Conservation (phyloP, 331 rosid species). For the Saraca asoca region DNA sequence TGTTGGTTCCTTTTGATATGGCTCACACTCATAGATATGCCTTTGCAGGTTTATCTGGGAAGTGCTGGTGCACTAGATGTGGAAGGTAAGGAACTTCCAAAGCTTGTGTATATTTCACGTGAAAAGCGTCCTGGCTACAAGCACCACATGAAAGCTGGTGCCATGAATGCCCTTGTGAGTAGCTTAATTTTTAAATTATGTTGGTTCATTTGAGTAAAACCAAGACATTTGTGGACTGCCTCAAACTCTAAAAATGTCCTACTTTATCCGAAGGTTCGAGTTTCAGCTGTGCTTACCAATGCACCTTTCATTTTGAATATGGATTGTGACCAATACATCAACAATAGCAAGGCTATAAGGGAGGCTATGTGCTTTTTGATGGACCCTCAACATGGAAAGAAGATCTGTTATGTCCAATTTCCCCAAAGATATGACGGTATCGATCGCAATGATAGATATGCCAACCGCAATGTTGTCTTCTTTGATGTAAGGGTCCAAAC, state of each 20-base stretch:
- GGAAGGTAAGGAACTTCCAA: conserved; percentile 73
- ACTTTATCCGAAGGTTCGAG: conserved; percentile 66
- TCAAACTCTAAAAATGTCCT: conserved; percentile 29
- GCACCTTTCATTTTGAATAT: conserved; percentile 89
- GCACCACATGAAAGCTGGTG: conserved; percentile 90
- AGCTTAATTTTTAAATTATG: conserved; percentile 24
- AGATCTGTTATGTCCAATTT: conserved; percentile 81
- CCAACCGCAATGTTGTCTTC: conserved; percentile 73
- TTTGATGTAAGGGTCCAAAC: conserved; percentile 67
- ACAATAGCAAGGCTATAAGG: conserved; percentile 82
- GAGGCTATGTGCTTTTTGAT: conserved; percentile 96
- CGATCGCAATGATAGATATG: conserved; percentile 76
- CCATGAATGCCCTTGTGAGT: conserved; percentile 87
- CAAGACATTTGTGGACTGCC: conserved; percentile 14
- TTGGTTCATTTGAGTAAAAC: neutral
- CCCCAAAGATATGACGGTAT: conserved; percentile 87
- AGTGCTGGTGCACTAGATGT: conserved; percentile 77
- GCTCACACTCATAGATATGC: conserved; percentile 21
- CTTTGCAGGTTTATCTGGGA: conserved; percentile 73
- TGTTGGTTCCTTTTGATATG: too few species aligned
- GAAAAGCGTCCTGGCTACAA: conserved; percentile 80
- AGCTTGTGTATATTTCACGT: conserved; percentile 80
- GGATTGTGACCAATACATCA: conserved; percentile 97
- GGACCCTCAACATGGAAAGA: conserved; percentile 86
- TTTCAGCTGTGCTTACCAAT: conserved; percentile 89